Base-by-base conservation (phyloP, 176 grass and related monocot genomes). In the Zea mays region DNA sequence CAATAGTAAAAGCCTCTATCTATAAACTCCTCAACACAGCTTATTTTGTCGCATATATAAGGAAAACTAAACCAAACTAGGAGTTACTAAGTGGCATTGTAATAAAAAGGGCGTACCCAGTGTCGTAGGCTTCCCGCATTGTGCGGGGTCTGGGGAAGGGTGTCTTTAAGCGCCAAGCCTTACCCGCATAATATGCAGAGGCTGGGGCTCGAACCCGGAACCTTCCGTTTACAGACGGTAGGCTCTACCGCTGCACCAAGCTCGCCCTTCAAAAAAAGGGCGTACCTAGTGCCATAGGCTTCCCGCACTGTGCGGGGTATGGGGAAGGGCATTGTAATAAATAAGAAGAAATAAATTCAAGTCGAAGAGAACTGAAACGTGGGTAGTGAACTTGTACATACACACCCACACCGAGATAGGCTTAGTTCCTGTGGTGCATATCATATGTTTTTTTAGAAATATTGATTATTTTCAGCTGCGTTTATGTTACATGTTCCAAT, bases 401-500 rank as follows among this genome's bases (percentile, higher is more conserved):
- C 44, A 70, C 67, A 49, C 27, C 6, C 20, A 14, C 33, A 49
- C 68, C 8, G 7, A 50, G 68, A 33, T 50, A 71, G 21, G 68
- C 45, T 27, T 27, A 35, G 13, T 50, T 71, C 27, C 6, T 50
- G 45, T 50, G 68, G 34, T 17, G 17, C 14, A 27, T 59, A 35
- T 27, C 40, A 14, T 20, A 38, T 54, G 48, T 49, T 49, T 64
- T 52, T 12, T 3, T 35, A 78, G 13, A 77, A 62, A 62, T n/a
- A 60, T 69, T 9, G 12, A 64, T 19, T 69, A 16, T 60, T 73
- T 49, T 74, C 1, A 4, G 6, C 3, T 27, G 41, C 33, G 42
- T 44, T 69, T 79, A 73, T 38, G 8, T 19, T 72, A 52, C 41
- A n/a, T 33, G 65, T 63, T 35, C 38, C 27, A 70, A 55, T 62